These are phyloP conservation scores for Leccinum ochraceum DNA, from an alignment of 768 basidiomycete species.

Conservation along the genomic window DNA sequence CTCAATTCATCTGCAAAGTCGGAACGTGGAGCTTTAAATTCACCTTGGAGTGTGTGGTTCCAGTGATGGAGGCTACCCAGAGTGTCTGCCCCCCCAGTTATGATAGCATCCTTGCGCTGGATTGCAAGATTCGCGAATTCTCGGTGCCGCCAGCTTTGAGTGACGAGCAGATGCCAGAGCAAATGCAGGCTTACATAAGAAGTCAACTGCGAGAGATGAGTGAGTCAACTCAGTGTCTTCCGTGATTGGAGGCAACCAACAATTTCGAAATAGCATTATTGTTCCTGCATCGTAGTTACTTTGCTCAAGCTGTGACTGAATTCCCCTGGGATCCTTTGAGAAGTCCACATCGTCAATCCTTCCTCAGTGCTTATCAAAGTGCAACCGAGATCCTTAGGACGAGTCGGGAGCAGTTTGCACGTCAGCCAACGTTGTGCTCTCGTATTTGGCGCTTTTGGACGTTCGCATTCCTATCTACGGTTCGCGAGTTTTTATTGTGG, in stretches of 20 bases:
- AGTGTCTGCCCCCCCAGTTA: conserved; percentile 47
- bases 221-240: conserved; percentile 17
- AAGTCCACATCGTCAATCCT: conserved; percentile 51
- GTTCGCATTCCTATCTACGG: conserved; percentile 53
- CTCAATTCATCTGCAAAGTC: conserved; percentile 33
- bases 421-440: conserved; percentile 46
- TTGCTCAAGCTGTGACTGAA: conserved; percentile 55
- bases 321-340: conserved; percentile 47
- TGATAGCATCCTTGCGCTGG: conserved; percentile 48
- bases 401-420: conserved; percentile 42
- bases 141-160: conserved; percentile 24
- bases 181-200: conserved; percentile 44
- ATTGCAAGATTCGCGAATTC: conserved; percentile 47
- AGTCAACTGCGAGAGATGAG: conserved; percentile 49
- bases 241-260: conserved; percentile 3
- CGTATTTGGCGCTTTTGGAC: conserved; percentile 65
- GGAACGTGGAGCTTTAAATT: conserved; percentile 50
- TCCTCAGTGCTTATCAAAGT: conserved; percentile 51
- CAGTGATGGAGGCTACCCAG: conserved; percentile 42
- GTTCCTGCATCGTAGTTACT: conserved; percentile 57
- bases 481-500: conserved; percentile 30
- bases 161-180: conserved; percentile 35
- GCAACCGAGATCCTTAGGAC: conserved; percentile 47
- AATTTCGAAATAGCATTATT: conserved; percentile 43
- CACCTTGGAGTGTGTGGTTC: conserved; percentile 42